phyloP scores from a whole-genome alignment of 116 monocot genomes.

The Thalassia testudinum region DNA sequence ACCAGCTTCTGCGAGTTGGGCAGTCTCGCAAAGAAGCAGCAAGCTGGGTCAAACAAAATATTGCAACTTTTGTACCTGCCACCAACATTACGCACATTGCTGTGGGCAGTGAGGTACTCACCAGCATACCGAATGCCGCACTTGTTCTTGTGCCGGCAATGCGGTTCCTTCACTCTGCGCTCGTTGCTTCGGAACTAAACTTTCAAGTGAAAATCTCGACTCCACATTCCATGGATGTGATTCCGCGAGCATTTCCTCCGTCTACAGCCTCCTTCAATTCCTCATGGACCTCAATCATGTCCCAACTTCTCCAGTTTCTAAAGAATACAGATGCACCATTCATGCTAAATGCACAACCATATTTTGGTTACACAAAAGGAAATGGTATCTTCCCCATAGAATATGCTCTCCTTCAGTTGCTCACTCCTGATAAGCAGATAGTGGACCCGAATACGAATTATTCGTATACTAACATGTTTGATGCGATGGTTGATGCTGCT shows the following conservation, averaged over 20 bases:
- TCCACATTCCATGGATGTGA: constrained; percentile 81
- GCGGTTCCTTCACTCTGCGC: constrained; percentile 71
- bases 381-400: constrained; percentile 78
- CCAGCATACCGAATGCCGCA: constrained; percentile 68
- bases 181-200: constrained; percentile 76
- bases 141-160: constrained; percentile 73
- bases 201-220: constrained; percentile 81
- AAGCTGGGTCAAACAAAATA: constrained; percentile 85
- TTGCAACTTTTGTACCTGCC: constrained; percentile 58
- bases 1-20: constrained; percentile 55
- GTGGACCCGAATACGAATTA: constrained; percentile 83
- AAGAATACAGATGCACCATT: constrained; percentile 67
- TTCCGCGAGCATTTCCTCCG: constrained; percentile 76
- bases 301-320: constrained; percentile 68
- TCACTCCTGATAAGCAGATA: constrained; percentile 52
- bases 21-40: constrained; percentile 66
- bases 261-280: constrained; percentile 86
- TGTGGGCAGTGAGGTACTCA: constrained; percentile 82
- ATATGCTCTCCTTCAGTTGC: constrained; percentile 70
- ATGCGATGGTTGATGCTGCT: constrained; percentile 84
- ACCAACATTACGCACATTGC: constrained; percentile 90
- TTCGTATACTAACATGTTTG: constrained; percentile 83
- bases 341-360: constrained; percentile 91
- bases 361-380: constrained; percentile 54
- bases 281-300: constrained; percentile 65